phyloP scores from a whole-genome alignment of 371 early-diverging fungal species.

The Fennellomyces sp. region DNA sequence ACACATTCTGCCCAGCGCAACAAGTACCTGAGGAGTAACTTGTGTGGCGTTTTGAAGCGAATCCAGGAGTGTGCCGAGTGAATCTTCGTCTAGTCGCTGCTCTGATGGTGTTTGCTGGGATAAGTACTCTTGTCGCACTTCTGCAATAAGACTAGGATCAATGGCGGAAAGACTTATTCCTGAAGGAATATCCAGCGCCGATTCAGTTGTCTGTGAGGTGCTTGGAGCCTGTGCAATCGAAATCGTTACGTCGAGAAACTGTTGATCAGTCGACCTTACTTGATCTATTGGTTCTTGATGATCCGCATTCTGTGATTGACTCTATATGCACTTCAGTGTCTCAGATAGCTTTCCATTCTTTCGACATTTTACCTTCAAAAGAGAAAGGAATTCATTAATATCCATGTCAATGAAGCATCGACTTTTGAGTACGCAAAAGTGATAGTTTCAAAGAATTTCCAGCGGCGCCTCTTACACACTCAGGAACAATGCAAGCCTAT shows the following conservation, averaged over 20 bases:
- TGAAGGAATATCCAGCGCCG: conserved; percentile 7
- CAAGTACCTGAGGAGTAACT: conserved; percentile 43
- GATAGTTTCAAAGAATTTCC: too few relatives aligned
- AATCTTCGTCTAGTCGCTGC: not conserved
- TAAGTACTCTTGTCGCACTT: conserved; percentile 44
- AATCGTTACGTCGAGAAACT: too few relatives aligned
- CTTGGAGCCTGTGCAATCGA: not conserved
- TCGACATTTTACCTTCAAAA: conserved; percentile 13
- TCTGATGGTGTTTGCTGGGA: not conserved
- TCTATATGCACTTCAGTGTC: not conserved
- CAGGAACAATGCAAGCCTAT: too few relatives aligned
- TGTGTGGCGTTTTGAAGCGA: conserved; percentile 24
- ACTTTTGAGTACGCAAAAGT: too few relatives aligned
- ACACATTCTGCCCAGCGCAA: conserved; percentile 29
- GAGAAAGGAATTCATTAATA: conserved; percentile 14
- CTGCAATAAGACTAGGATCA: conserved; percentile 33
- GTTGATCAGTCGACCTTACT: too few relatives aligned
- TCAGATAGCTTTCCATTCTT: not conserved
- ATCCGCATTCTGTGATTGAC: not conserved
- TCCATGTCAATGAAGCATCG: too few relatives aligned
- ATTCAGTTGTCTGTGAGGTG: not conserved
- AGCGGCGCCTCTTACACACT: too few relatives aligned
- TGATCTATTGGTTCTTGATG: not conserved
- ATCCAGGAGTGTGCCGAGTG: conserved; percentile 19
- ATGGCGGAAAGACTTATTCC: conserved; percentile 30